Conservation (phyloP, 768 basidiomycete genomes). For the Tricholoma sp. region DNA sequence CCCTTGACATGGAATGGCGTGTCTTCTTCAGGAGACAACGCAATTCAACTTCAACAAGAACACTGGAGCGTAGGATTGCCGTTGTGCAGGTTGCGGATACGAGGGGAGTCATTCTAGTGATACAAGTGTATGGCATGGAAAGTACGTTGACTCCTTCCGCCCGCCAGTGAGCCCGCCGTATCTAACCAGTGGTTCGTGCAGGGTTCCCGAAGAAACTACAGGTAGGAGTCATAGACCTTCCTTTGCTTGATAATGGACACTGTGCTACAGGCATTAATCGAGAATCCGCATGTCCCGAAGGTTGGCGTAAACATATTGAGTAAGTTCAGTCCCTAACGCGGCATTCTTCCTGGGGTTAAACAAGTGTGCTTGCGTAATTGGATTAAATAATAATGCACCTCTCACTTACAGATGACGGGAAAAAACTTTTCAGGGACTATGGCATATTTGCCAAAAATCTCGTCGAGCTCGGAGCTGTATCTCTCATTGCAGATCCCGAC, state of each 20-base stretch:
- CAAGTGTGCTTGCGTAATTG: background rate
- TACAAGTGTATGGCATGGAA: slow-evolving; percentile 25
- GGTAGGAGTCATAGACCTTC: slow-evolving; percentile 8
- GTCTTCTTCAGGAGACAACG: slow-evolving; percentile 12
- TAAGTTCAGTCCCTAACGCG: slow-evolving; percentile 6
- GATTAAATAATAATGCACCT: background rate
- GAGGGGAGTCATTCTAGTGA: slow-evolving; percentile 25
- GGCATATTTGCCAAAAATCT: slow-evolving; percentile 30
- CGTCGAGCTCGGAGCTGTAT: slow-evolving; percentile 30
- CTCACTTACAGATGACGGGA: slow-evolving; percentile 27
- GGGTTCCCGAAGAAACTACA: slow-evolving; percentile 27
- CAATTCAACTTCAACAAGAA: background rate
- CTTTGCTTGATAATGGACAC: background rate
- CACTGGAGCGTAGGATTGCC: slow-evolving; percentile 19
- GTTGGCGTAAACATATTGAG: slow-evolving; percentile 30
- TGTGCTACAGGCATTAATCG: slow-evolving; percentile 23
- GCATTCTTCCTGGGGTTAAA: background rate
- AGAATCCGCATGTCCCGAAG: slow-evolving; percentile 25
- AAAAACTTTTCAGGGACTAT: slow-evolving; percentile 33
- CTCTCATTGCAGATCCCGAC: slow-evolving; percentile 24
- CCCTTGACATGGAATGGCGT: slow-evolving; percentile 32
- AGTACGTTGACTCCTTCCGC: slow-evolving; percentile 18
- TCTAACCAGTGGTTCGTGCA: slow-evolving; percentile 3
- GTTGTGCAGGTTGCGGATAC: slow-evolving; percentile 29
- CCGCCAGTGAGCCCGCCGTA: background rate